Evolutionary conservation across 495 filamentous ascomycete genomes (phyloP), one percentile per base, ranked within the genome.

Genomic region (Hypoxylon rickii): DNA sequence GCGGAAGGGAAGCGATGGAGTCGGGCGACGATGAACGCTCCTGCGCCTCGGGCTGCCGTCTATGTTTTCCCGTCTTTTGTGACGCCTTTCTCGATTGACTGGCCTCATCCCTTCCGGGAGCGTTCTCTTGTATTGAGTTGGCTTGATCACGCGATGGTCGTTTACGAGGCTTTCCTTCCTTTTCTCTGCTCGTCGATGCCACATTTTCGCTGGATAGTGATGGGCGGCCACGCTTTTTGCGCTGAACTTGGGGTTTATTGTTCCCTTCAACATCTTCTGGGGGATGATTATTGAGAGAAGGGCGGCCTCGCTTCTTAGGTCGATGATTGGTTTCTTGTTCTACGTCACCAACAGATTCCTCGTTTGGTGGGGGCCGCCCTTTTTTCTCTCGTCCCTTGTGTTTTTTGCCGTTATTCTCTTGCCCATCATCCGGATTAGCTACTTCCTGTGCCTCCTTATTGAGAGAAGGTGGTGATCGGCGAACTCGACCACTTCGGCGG

Each of bases 11-110:
- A 40, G 16, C 33, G 24, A 6, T 48, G 1, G 65, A 63, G 15
- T 65, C 58, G 10, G 65, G 48, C 1, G 65, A 68, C 11, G 52
- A 56, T 17, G 65, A 58, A 8, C 55, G 63, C 16, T 55, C 40
- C 36, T 64, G 63, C 13, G 21, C 44, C 1, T 44, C 46, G 15
- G 55, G 48, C 18, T 58, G 41, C 13, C 29, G 63, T 29, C 52
- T 44, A 4, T 39, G 59, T 7, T 7, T 22, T 17, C 41, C 48
- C 18, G 45, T 18, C 29, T 43, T 52, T 22, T 29, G 50, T 20
- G 18, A 40, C 19, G 47, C 17, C 42, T 46, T 39, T 20, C 48
- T 37, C 15, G 54, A 46, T 19, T 20, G 53, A 21, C 36, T 44
- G 12, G 40, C 51, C 44, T 18, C 34, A 26, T 17, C 45, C 26